A percentile compares a stretch with the other conserved stretches of the same genome.
Evolutionary conservation across 1,284 basidiomycete species (phyloP).

Genomic region (Ganoderma meredithae): DNA sequence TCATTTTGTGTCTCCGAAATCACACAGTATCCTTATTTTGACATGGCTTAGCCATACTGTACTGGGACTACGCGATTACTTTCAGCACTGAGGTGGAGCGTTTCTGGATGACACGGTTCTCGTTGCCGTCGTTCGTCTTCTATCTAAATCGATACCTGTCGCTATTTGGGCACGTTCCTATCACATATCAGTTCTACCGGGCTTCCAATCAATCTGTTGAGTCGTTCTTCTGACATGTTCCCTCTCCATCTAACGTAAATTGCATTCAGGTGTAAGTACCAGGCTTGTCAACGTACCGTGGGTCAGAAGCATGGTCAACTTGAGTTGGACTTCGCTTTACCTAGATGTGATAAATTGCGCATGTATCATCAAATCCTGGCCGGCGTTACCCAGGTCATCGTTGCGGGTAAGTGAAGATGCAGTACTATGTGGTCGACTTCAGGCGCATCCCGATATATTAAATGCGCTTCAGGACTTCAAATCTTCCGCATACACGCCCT

Average conservation of each 20-base stretch:
- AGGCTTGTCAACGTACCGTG: background rate
- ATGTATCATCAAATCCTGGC: slow-evolving; percentile 21
- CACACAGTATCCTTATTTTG: background rate
- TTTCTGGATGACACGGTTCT: slow-evolving; percentile 2
- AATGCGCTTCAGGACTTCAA: slow-evolving; percentile 13
- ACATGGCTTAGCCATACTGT: slow-evolving; percentile 3
- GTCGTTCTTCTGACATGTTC: background rate
- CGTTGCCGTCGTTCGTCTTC: slow-evolving; percentile 3
- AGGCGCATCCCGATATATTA: background rate
- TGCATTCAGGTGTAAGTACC: background rate
- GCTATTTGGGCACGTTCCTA: slow-evolving; percentile 14
- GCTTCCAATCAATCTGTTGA: background rate
- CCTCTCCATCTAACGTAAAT: background rate
- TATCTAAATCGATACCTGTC: slow-evolving; percentile 19
- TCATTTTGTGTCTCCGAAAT: background rate
- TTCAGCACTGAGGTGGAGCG: slow-evolving; percentile 8
- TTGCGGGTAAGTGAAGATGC: slow-evolving; percentile 12
- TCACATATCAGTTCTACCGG: slow-evolving; percentile 12
- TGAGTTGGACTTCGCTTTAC: background rate
- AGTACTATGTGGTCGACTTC: background rate
- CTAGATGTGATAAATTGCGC: slow-evolving; percentile 17
- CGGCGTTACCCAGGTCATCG: slow-evolving; percentile 15
- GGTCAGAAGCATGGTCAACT: background rate
- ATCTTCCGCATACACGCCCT: slow-evolving; percentile 19
- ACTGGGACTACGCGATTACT: slow-evolving; percentile 9